Conservation (phyloP, 1,139 yeast genomes). For the Citeromyces hawaiiensis region DNA sequence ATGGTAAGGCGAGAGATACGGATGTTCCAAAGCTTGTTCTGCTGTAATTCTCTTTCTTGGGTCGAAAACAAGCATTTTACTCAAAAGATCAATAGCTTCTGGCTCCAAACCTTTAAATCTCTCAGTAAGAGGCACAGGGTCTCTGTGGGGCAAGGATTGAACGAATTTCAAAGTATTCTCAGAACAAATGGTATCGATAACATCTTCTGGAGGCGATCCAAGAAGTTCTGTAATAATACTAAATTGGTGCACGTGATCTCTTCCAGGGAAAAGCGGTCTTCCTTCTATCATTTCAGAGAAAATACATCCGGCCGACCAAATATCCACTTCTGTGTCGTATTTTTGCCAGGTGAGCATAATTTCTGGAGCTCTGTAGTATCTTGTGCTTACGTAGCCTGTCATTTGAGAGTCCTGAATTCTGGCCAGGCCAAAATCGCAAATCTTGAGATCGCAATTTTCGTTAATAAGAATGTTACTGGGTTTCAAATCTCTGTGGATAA, state of each 20-base stretch:
- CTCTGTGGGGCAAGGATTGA: slow-evolving; percentile 84
- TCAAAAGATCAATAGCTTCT: slow-evolving; percentile 79
- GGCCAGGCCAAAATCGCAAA: slow-evolving; percentile 95
- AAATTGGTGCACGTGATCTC: slow-evolving; percentile 96
- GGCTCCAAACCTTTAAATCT: slow-evolving; percentile 83
- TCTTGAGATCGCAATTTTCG: slow-evolving; percentile 91
- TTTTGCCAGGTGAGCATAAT: slow-evolving; percentile 99
- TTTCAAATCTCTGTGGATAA: slow-evolving; percentile 87
- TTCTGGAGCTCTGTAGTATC: slow-evolving; percentile 97
- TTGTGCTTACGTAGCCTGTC: slow-evolving; percentile 96
- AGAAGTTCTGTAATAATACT: slow-evolving; percentile 89
- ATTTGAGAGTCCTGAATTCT: slow-evolving; percentile 97
- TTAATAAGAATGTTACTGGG: slow-evolving; percentile 88
- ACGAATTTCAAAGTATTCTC: slow-evolving; percentile 93
- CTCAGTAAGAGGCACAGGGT: slow-evolving; percentile 77
- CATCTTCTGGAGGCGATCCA: slow-evolving; percentile 95
- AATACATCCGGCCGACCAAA: slow-evolving; percentile 99
- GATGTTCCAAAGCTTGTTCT: slow-evolving; percentile 79
- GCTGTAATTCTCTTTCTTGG: slow-evolving; percentile 92
- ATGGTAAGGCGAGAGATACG: slow-evolving; percentile 93
- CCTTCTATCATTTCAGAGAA: slow-evolving; percentile 98
- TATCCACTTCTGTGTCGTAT: slow-evolving; percentile 96
- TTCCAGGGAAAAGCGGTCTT: slow-evolving; percentile 97
- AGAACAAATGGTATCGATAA: slow-evolving; percentile 88
- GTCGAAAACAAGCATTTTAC: slow-evolving; percentile 86